Evolutionary conservation across 257 asterid species (phyloP).

Genomic region (Catharanthus roseus): DNA sequence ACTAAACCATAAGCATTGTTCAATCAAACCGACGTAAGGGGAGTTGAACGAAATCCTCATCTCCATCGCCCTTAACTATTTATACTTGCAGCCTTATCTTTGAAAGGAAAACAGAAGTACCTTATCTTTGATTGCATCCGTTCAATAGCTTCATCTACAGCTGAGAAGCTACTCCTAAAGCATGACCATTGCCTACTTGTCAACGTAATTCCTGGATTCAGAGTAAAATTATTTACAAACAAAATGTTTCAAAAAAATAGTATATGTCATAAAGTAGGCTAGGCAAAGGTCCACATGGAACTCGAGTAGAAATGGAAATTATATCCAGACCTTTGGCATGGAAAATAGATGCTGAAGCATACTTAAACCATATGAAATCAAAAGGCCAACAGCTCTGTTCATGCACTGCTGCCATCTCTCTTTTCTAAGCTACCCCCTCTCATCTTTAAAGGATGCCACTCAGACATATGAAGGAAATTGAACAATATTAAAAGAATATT

Average conservation of each 20-base stretch:
- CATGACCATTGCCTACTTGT: conserved; percentile 51
- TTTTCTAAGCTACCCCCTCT: background rate
- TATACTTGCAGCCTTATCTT: background rate
- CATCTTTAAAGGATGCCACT: background rate
- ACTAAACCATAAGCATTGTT: background rate
- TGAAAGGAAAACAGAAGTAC: background rate
- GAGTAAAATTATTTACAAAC: background rate
- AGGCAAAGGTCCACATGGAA: background rate
- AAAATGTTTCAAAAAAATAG: background rate
- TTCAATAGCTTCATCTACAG: conserved; percentile 51
- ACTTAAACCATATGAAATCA: background rate
- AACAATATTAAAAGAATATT: too few relatives aligned
- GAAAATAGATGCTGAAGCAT: background rate
- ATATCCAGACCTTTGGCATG: background rate
- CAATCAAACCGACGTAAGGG: background rate
- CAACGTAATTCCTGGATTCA: conserved; percentile 48
- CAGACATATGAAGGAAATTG: too few relatives aligned
- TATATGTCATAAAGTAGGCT: background rate
- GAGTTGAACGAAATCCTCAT: background rate
- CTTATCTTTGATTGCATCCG: conserved; percentile 24
- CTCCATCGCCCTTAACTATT: background rate
- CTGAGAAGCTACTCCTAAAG: conserved; percentile 42
- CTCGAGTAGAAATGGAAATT: background rate
- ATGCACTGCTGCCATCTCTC: background rate
- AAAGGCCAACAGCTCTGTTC: background rate